A percentile compares a stretch with the other conserved stretches of the same genome.
Conservation (phyloP, 306 rosid genomes). For the Lathyrus tuberosus region DNA sequence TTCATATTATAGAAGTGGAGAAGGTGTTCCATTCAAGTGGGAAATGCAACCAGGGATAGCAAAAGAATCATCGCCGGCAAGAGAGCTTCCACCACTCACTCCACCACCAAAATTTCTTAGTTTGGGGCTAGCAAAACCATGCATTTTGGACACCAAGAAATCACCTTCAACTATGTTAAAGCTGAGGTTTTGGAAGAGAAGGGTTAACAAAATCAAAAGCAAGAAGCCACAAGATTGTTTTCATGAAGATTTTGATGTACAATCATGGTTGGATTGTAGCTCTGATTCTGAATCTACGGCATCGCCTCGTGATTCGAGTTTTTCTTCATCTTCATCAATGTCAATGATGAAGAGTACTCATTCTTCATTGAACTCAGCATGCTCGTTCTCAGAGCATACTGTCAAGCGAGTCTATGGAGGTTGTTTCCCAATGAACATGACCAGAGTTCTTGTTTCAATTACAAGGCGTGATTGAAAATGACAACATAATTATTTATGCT, state of each 20-base stretch:
- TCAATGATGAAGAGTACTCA: constrained; percentile 40
- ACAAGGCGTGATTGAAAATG: constrained; percentile 47
- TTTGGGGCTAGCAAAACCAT: constrained; percentile 58
- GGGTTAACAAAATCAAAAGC: constrained; percentile 14
- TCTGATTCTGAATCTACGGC: constrained; percentile 59
- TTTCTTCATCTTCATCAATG: constrained; percentile 47
- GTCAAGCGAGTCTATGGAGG: constrained; percentile 40
- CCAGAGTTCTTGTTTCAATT: constrained; percentile 41
- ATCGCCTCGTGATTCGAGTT: constrained; percentile 49
- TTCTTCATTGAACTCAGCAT: constrained; percentile 36
- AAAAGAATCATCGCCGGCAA: constrained; percentile 43
- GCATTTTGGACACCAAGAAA: constrained; percentile 42
- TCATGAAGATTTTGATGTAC: constrained; percentile 34
- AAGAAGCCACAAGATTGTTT: constrained; percentile 27
- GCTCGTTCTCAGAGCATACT: constrained; percentile 39
- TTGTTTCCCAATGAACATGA: constrained; percentile 62
- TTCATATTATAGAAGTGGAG: constrained; percentile 61
- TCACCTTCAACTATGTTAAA: constrained; percentile 36
- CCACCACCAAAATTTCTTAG: constrained; percentile 79
- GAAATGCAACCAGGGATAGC: constrained; percentile 84
- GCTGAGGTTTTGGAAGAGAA: constrained; percentile 60
- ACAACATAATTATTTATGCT: background rate
- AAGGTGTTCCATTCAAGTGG: constrained; percentile 88
- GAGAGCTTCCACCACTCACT: constrained; percentile 60
- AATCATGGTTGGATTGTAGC: constrained; percentile 49